Conservation (phyloP, 1,284 basidiomycete species). For the Porodaedalea pini region DNA sequence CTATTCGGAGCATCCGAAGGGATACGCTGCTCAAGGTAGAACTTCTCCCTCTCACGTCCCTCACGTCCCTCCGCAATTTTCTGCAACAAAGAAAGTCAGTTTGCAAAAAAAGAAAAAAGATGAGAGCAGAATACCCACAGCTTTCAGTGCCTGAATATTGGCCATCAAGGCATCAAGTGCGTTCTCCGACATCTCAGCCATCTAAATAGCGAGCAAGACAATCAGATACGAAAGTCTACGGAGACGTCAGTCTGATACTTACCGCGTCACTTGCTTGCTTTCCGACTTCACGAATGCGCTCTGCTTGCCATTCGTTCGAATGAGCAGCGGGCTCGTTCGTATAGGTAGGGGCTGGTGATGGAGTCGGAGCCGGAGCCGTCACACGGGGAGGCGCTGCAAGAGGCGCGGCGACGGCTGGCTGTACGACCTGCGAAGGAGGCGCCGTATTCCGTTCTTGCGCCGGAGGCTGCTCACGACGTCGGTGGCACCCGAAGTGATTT, state of each 20-base stretch:
- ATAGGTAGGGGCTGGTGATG: neutral
- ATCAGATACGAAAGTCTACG: neutral
- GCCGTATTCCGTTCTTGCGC: neutral
- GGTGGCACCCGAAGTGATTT: neutral
- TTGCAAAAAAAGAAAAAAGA: neutral
- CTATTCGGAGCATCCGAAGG: slow-evolving; percentile 29
- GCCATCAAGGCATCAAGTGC: slow-evolving; percentile 58
- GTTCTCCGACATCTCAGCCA: slow-evolving; percentile 63
- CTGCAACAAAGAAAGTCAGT: slow-evolving; percentile 32
- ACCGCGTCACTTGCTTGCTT: slow-evolving; percentile 56
- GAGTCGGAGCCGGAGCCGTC: neutral
- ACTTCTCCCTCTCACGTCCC: slow-evolving; percentile 46
- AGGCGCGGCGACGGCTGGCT: neutral
- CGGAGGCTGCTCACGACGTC: neutral
- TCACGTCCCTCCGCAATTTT: slow-evolving; percentile 59
- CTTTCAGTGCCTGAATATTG: slow-evolving; percentile 56
- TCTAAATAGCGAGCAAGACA: slow-evolving; percentile 34
- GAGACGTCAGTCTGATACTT: slow-evolving; percentile 25
- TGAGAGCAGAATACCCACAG: slow-evolving; percentile 38
- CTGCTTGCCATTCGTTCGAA: slow-evolving; percentile 25
- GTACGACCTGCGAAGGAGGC: neutral
- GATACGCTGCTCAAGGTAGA: slow-evolving; percentile 38
- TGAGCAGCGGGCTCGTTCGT: neutral
- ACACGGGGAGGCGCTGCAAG: neutral
- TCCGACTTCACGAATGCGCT: slow-evolving; percentile 44